Percentiles rank a stretch among this genome's conserved stretches.
Conservation (phyloP, 345 rosid genomes). For the Rhodamnia rubescens region DNA sequence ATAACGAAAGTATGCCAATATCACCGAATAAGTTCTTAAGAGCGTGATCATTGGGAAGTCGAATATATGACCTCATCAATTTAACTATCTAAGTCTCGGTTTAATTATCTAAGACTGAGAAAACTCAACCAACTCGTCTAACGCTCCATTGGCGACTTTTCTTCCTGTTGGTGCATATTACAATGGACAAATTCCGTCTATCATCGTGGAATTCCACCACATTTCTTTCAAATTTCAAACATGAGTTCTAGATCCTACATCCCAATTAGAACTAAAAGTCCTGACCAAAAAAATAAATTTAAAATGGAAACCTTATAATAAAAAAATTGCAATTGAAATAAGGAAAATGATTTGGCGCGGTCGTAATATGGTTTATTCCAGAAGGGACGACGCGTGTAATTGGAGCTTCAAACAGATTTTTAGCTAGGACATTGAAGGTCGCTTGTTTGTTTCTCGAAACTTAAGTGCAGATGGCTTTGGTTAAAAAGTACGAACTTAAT, state of each 20-base stretch:
- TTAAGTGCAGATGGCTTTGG: rapidly evolving
- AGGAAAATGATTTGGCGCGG: neutral
- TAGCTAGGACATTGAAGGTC: neutral
- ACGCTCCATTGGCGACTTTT: too few species aligned
- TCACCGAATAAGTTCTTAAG: too few species aligned
- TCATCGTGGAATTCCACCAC: neutral
- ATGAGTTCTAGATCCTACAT: neutral
- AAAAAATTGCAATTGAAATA: neutral
- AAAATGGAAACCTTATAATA: neutral
- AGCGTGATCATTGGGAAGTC: too few species aligned
- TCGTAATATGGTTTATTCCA: conserved; percentile 3
- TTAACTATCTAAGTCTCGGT: too few species aligned
- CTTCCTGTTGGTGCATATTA: too few species aligned
- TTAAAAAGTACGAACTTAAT: neutral
- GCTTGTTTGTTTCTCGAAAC: neutral
- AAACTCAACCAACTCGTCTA: too few species aligned
- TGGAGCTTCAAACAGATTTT: too few species aligned
- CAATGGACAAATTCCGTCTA: neutral
- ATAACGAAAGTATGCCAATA: too few species aligned
- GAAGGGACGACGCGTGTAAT: too few species aligned
- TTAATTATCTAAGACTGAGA: too few species aligned
- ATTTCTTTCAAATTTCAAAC: neutral
- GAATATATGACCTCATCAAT: too few species aligned
- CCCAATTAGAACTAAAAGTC: neutral
- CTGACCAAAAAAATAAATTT: too few species aligned